Percentiles rank a stretch among this genome's conserved stretches.
Evolutionary conservation across 1,284 basidiomycete genomes (phyloP).

Genomic region (Moesziomyces globuligerus): DNA sequence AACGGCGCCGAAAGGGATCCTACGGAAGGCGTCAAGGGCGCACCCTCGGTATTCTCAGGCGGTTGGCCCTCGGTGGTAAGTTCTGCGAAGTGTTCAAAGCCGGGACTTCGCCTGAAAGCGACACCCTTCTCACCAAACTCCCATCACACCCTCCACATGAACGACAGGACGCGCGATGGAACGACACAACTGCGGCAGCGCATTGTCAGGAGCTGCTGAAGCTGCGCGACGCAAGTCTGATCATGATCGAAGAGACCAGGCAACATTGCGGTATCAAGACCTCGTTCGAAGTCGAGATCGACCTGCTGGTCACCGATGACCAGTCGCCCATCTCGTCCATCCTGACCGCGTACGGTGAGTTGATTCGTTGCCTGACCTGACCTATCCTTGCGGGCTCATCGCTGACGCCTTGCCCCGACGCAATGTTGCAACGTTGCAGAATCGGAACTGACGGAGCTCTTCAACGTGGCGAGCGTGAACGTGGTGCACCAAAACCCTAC

Average conservation of each 20-base stretch:
- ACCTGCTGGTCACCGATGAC: constrained; percentile 14
- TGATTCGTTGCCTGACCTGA: background rate
- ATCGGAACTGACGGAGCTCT: constrained; percentile 42
- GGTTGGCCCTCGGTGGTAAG: constrained; percentile 48
- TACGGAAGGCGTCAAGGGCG: constrained; percentile 7
- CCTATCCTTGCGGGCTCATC: background rate
- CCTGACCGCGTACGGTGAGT: constrained; percentile 2
- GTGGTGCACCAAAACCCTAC: constrained; percentile 11
- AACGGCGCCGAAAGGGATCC: constrained; percentile 52
- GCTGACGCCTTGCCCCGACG: background rate
- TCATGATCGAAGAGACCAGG: constrained; percentile 50
- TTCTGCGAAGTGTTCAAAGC: background rate
- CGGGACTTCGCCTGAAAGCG: background rate
- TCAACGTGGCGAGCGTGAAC: constrained; percentile 53
- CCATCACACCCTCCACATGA: constrained; percentile 1
- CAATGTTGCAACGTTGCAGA: background rate
- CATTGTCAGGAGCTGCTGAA: constrained; percentile 31
- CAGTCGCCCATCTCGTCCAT: constrained; percentile 1
- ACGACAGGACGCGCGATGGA: constrained; percentile 22
- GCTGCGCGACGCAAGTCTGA: constrained; percentile 36
- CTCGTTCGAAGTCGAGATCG: constrained; percentile 52
- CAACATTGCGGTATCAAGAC: constrained; percentile 39
- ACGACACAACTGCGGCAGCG: constrained; percentile 14
- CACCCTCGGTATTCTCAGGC: constrained; percentile 51
- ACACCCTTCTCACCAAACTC: constrained; percentile 4